Percentiles rank a stretch among this genome's conserved stretches.
phyloP scores from a whole-genome alignment of 1,139 yeast species.

The Debaryomyces subglobosus region DNA sequence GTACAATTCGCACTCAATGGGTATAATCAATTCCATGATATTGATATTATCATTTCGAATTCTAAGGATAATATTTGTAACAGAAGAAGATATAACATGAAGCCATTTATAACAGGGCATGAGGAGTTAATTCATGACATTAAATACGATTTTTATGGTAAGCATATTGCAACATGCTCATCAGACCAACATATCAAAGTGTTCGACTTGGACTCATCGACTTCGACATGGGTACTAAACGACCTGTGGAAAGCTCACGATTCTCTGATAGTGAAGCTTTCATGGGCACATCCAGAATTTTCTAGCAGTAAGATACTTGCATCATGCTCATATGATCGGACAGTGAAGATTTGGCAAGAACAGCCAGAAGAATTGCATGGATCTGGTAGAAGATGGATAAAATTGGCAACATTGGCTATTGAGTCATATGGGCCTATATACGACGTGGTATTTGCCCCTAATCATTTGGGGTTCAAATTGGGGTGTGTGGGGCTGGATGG shows the following conservation, averaged over 20 bases:
- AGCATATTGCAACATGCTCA: constrained; percentile 86
- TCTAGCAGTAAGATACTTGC: constrained; percentile 77
- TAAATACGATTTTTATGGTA: constrained; percentile 87
- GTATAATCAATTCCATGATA: not conserved
- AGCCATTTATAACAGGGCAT: constrained; percentile 85
- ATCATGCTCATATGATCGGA: constrained; percentile 86
- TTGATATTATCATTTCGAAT: not conserved
- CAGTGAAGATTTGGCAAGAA: constrained; percentile 91
- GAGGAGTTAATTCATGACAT: constrained; percentile 90
- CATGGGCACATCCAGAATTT: constrained; percentile 95
- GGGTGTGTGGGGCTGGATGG: constrained; percentile 95
- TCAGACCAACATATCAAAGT: constrained; percentile 91
- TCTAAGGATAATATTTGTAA: not conserved
- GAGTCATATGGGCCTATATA: constrained; percentile 90
- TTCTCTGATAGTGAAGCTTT: constrained; percentile 75
- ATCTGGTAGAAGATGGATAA: constrained; percentile 81
- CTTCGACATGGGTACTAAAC: constrained; percentile 71
- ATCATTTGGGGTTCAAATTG: constrained; percentile 76
- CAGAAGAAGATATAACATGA: constrained; percentile 26
- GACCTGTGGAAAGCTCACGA: constrained; percentile 97
- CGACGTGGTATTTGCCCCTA: constrained; percentile 88
- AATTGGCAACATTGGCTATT: constrained; percentile 67
- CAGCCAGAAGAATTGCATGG: constrained; percentile 75
- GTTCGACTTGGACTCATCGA: constrained; percentile 64
- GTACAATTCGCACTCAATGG: not conserved